Evolutionary conservation across 179 eudicot species (phyloP).

Genomic region (Corrigiola litoralis): DNA sequence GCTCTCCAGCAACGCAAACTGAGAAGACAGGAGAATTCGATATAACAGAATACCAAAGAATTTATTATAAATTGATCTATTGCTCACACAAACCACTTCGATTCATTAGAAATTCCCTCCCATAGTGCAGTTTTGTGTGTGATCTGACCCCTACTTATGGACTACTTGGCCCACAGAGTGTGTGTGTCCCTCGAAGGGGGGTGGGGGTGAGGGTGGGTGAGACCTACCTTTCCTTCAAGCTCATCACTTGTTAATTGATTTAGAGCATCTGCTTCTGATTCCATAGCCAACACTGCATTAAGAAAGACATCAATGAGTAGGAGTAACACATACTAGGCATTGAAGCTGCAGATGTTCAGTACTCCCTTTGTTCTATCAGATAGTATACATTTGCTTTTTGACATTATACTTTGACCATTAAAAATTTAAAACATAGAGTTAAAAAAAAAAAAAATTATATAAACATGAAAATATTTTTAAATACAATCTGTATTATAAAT

Average conservation of each 20-base stretch:
- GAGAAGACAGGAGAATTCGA: conserved; percentile 25
- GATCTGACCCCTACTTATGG: no score
- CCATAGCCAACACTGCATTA: conserved; percentile 79
- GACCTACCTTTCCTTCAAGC: conserved; percentile 86
- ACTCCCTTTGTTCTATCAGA: background rate
- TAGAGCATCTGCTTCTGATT: conserved; percentile 90
- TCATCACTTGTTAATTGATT: conserved; percentile 79
- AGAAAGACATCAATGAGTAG: background rate
- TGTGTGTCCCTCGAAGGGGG: background rate
- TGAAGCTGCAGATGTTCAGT: background rate
- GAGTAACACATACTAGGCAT: background rate
- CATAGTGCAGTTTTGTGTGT: no score
- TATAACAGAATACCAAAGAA: background rate
- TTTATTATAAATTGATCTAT: no score
- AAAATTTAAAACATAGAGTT: no score
- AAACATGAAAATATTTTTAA: no score
- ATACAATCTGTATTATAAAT: no score
- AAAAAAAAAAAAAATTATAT: no score
- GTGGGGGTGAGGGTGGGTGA: background rate
- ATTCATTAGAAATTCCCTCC: no score
- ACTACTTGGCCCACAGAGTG: no score
- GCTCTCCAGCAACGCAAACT: conserved; percentile 92
- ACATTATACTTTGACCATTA: no score
- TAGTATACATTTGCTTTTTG: no score
- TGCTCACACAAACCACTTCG: no score